phyloP scores from a whole-genome alignment of 352 stramenopile genomes.

The Aphanomyces invadans region DNA sequence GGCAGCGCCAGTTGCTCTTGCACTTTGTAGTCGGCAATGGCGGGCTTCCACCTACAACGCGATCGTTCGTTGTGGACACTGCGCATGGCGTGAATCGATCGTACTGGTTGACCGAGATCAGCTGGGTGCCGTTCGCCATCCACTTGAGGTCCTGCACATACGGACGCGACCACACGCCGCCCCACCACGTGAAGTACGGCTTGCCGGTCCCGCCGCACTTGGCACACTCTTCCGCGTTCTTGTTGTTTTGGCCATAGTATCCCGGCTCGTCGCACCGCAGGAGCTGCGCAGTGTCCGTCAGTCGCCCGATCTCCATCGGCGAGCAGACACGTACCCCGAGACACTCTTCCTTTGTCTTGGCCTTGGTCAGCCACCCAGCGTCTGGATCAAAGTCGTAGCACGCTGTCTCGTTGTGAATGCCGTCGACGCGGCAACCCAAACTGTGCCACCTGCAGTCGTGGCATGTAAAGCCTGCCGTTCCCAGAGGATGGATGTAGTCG shows the following conservation, averaged over 20 bases:
- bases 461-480: too few species aligned
- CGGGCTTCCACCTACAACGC: not conserved
- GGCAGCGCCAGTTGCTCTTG: not conserved
- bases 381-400: not conserved
- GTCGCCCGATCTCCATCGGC: not conserved
- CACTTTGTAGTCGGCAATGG: not conserved
- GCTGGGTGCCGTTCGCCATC: conserved; percentile 13
- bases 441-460: not conserved
- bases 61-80: too few species aligned
- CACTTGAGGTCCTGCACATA: conserved; percentile 12
- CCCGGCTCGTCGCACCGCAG: conserved; percentile 6
- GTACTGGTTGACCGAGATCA: conserved; percentile 22
- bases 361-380: not conserved
- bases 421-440: conserved; percentile 7
- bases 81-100: not conserved
- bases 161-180: conserved; percentile 6
- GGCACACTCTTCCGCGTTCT: not conserved
- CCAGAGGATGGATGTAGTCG: too few species aligned
- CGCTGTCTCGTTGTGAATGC: not conserved
- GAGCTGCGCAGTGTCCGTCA: not conserved
- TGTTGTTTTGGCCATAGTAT: not conserved
- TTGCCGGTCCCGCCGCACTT: conserved; percentile 17
- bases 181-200: conserved; percentile 14
- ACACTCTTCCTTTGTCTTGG: not conserved
- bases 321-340: not conserved